Percentiles rank a stretch among this genome's conserved stretches.
Evolutionary conservation across 1,284 basidiomycete genomes (phyloP).

Genomic region (Apiotrichum sp.): DNA sequence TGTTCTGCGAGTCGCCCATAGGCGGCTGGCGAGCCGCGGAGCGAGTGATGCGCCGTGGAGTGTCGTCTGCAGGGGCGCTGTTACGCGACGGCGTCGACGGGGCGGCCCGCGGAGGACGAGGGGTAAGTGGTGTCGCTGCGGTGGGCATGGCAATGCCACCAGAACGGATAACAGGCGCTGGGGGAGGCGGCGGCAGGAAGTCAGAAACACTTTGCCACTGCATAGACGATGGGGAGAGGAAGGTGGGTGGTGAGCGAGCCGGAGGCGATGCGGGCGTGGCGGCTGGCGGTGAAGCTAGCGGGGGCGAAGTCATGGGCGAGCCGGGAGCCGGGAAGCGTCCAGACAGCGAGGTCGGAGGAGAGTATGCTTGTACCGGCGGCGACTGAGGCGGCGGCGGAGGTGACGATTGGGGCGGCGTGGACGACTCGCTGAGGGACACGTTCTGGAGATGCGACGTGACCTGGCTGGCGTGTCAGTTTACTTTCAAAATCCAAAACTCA

Average conservation of each 20-base stretch:
- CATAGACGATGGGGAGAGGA: slow-evolving; percentile 33
- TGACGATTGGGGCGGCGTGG: slow-evolving; percentile 3
- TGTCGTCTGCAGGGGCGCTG: slow-evolving; percentile 9
- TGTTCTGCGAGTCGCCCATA: slow-evolving; percentile 37
- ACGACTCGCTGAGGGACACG: slow-evolving; percentile 13
- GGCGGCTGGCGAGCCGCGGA: slow-evolving; percentile 24
- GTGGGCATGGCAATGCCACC: slow-evolving; percentile 32
- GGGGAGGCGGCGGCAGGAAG: slow-evolving; percentile 45
- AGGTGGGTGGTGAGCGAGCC: slow-evolving; percentile 15
- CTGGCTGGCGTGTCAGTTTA: slow-evolving; percentile 7
- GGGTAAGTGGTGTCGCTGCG: slow-evolving; percentile 21
- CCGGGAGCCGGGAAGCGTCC: slow-evolving; percentile 4
- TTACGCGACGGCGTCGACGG: neutral
- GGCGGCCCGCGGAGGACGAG: slow-evolving; percentile 10
- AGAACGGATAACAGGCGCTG: slow-evolving; percentile 36
- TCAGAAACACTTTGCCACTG: slow-evolving; percentile 39
- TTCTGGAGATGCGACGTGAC: slow-evolving; percentile 24
- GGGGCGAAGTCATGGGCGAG: slow-evolving; percentile 10
- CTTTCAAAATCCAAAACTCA: slow-evolving; percentile 15
- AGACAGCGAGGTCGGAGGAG: neutral
- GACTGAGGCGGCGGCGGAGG: slow-evolving; percentile 10
- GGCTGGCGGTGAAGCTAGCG: slow-evolving; percentile 16
- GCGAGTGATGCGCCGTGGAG: slow-evolving; percentile 37
- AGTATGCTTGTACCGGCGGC: neutral
- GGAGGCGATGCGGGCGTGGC: slow-evolving; percentile 12